Evolutionary conservation across 2,329 filamentous ascomycete species (phyloP).

Genomic region (Gaeumannomyces sp.): DNA sequence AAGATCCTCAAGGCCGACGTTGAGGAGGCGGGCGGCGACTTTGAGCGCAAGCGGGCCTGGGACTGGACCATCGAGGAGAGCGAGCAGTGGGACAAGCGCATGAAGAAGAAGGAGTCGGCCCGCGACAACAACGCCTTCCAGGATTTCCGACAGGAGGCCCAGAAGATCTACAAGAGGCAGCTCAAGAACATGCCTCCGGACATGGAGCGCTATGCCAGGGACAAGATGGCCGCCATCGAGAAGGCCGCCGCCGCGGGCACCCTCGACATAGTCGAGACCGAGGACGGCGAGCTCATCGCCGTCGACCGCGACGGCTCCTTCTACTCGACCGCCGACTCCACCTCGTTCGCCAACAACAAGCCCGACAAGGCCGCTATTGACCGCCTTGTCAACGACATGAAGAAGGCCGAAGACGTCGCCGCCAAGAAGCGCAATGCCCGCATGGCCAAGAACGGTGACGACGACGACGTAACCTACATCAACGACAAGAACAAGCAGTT

Average conservation of each 20-base stretch:
- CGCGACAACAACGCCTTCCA: conserved; percentile 84
- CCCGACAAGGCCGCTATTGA: conserved; percentile 85
- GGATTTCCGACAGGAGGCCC: conserved; percentile 80
- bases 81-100: conserved; percentile 85
- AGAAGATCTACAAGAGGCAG: conserved; percentile 92
- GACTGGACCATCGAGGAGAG: conserved; percentile 96
- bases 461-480: conserved; percentile 94
- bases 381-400: conserved; percentile 75
- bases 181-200: conserved; percentile 65
- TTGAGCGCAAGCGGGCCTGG: conserved; percentile 96
- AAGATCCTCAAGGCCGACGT: conserved; percentile 91
- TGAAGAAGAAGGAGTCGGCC: conserved; percentile 77
- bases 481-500: conserved; percentile 99
- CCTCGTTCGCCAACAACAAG: conserved; percentile 75
- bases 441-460: conserved; percentile 71
- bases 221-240: conserved; percentile 81
- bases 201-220: conserved; percentile 75
- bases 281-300: conserved; percentile 87
- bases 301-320: conserved; percentile 88
- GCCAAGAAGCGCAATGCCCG: conserved; percentile 82
- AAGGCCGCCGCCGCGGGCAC: conserved; percentile 77
- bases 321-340: conserved; percentile 81
- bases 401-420: conserved; percentile 80
- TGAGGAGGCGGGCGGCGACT: conserved; percentile 79
- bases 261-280: conserved; percentile 91